Conservation (phyloP, 495 filamentous ascomycete genomes). For the Diplogelasinospora grovesii region DNA sequence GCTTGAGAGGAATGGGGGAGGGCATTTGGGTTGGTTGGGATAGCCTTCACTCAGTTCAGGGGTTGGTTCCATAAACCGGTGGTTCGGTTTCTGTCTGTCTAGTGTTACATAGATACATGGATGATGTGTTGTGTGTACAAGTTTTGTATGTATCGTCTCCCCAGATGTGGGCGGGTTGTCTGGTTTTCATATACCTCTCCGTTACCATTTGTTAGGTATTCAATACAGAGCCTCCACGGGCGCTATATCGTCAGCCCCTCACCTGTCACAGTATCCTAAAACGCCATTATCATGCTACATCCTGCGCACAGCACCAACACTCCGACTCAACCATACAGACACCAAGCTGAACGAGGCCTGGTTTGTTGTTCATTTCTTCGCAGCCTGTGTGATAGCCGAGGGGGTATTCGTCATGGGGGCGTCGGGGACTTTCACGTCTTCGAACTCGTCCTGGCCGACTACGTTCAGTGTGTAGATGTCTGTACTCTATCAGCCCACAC, state of each 20-base stretch:
- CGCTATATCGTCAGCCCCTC: too few species aligned
- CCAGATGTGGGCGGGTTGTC: not conserved
- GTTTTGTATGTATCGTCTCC: not conserved
- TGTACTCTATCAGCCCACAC: conserved; percentile 24
- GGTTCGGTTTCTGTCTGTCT: conserved; percentile 2
- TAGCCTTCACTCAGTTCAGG: too few species aligned
- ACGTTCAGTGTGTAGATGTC: conserved; percentile 83
- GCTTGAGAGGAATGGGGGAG: too few species aligned
- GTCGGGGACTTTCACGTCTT: conserved; percentile 83
- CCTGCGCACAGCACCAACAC: too few species aligned
- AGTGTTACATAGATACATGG: conserved; percentile 10
- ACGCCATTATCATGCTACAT: too few species aligned
- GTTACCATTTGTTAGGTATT: not conserved
- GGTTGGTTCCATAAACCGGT: too few species aligned
- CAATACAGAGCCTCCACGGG: not conserved
- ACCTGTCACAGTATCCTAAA: too few species aligned
- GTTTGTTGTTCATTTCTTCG: conserved; percentile 28
- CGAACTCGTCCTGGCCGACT: conserved; percentile 95
- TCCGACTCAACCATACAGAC: too few species aligned
- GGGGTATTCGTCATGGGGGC: conserved; percentile 28
- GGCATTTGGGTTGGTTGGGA: too few species aligned
- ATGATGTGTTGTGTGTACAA: conserved; percentile 11
- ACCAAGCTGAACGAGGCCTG: too few species aligned
- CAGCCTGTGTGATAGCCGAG: not conserved
- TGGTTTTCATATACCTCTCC: conserved; percentile 4